phyloP scores from a whole-genome alignment of 768 basidiomycete genomes.

The Cystobasidium ongulense region DNA sequence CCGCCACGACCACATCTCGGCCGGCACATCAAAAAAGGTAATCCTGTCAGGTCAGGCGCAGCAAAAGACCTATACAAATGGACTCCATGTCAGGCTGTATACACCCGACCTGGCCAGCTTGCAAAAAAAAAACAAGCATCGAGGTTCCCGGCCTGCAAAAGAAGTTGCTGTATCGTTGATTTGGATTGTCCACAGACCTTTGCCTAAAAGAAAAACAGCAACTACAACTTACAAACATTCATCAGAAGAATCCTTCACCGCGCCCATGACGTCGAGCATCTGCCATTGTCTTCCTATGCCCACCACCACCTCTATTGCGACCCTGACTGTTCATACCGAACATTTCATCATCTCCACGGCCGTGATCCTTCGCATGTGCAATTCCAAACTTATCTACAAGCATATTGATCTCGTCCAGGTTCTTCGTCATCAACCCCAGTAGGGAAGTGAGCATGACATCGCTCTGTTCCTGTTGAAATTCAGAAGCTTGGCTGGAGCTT shows the following conservation, averaged over 20 bases:
- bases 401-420: slow-evolving; percentile 12
- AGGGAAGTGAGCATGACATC: slow-evolving; percentile 22
- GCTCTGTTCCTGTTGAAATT: slow-evolving; percentile 14
- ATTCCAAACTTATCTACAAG: slow-evolving; percentile 23
- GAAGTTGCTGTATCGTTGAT: too few relatives aligned
- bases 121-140: too few relatives aligned
- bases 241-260: neutral
- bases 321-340: neutral
- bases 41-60: too few relatives aligned
- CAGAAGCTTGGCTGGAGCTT: neutral
- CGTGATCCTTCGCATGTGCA: neutral
- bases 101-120: too few relatives aligned
- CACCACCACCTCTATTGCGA: neutral
- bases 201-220: too few relatives aligned
- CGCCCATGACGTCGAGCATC: neutral
- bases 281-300: neutral
- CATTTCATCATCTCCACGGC: neutral
- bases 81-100: too few relatives aligned
- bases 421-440: slow-evolving; percentile 16
- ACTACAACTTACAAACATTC: too few relatives aligned
- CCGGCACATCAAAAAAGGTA: too few relatives aligned
- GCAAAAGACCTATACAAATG: too few relatives aligned
- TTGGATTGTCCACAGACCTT: too few relatives aligned
- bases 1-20: too few relatives aligned
- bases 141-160: too few relatives aligned